Evolutionary conservation across 1,284 basidiomycete species (phyloP).

Genomic region (Puccinia polysora): DNA sequence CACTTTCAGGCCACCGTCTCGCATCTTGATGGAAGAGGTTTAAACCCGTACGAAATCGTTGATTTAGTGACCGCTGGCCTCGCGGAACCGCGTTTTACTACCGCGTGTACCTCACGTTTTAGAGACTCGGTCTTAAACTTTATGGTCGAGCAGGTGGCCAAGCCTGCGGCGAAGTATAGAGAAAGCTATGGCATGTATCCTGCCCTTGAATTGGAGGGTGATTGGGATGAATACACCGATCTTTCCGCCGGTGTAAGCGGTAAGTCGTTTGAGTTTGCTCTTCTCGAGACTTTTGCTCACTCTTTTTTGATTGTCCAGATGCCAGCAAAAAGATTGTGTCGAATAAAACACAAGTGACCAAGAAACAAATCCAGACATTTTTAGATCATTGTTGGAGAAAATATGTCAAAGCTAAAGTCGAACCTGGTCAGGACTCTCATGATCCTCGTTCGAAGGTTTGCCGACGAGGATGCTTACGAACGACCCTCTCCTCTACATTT

Average conservation of each 20-base stretch:
- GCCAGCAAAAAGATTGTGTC: conserved; percentile 62
- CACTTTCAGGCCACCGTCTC: conserved; percentile 52
- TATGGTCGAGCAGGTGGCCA: conserved; percentile 66
- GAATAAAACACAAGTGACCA: conserved; percentile 85
- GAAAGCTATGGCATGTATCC: conserved; percentile 77
- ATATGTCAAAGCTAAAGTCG: conserved; percentile 88
- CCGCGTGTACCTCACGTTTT: conserved; percentile 63
- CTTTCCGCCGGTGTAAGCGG: conserved; percentile 69
- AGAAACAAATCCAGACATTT: conserved; percentile 72
- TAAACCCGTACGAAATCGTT: conserved; percentile 83
- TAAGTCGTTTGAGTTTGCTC: conserved; percentile 52
- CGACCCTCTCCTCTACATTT: background rate
- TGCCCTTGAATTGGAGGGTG: conserved; percentile 67
- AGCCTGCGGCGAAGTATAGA: conserved; percentile 67
- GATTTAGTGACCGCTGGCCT: conserved; percentile 68
- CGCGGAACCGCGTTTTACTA: conserved; percentile 61
- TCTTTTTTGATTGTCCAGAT: conserved; percentile 1
- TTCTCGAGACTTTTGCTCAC: background rate
- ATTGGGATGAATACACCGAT: conserved; percentile 74
- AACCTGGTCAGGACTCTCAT: conserved; percentile 64
- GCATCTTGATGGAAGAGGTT: conserved; percentile 59
- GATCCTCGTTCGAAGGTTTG: background rate
- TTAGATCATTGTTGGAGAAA: conserved; percentile 81
- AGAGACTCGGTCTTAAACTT: conserved; percentile 71
- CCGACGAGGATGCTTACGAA: background rate